phyloP scores from a whole-genome alignment of 306 rosid genomes.

The Sindora glabra region DNA sequence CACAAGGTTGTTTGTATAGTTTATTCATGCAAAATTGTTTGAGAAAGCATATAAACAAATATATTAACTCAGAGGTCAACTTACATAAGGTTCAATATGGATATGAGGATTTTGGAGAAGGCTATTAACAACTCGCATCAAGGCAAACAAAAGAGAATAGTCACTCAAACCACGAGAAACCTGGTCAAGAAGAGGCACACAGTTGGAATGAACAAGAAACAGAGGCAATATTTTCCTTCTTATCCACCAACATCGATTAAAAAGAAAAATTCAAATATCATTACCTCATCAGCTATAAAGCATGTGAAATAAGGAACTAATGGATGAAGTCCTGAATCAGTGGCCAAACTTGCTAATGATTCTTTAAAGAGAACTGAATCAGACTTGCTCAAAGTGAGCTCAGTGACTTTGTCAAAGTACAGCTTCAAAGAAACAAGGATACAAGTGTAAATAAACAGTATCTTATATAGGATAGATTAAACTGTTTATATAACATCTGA shows the following conservation, averaged over 20 bases:
- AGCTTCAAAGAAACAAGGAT: conserved; percentile 42
- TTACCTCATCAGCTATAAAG: conserved; percentile 90
- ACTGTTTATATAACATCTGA: conserved; percentile 15
- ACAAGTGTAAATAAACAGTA: conserved; percentile 14
- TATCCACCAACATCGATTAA: conserved; percentile 1
- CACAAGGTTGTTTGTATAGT: no score
- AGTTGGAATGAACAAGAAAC: conserved; percentile 9
- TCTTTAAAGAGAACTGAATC: conserved; percentile 65
- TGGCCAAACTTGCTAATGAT: conserved; percentile 78
- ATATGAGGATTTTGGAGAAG: conserved; percentile 79
- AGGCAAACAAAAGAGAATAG: conserved; percentile 55
- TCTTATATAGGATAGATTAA: conserved; percentile 10
- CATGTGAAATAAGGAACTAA: conserved; percentile 80
- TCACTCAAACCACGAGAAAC: conserved; percentile 60
- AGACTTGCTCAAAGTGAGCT: conserved; percentile 54
- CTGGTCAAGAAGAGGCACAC: conserved; percentile 39
- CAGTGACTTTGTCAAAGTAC: conserved; percentile 74
- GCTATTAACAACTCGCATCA: conserved; percentile 77
- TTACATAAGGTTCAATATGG: conserved; percentile 88
- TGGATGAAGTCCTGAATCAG: conserved; percentile 86
- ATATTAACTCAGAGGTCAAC: conserved; percentile 17
- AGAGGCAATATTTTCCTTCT: conserved; percentile 2
- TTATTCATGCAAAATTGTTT: no score
- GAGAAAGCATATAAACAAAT: background rate
- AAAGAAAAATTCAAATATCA: background rate